A percentile compares a stretch with the other conserved stretches of the same genome.
Conservation (phyloP, 768 basidiomycete genomes). For the Asterophora parasitica region DNA sequence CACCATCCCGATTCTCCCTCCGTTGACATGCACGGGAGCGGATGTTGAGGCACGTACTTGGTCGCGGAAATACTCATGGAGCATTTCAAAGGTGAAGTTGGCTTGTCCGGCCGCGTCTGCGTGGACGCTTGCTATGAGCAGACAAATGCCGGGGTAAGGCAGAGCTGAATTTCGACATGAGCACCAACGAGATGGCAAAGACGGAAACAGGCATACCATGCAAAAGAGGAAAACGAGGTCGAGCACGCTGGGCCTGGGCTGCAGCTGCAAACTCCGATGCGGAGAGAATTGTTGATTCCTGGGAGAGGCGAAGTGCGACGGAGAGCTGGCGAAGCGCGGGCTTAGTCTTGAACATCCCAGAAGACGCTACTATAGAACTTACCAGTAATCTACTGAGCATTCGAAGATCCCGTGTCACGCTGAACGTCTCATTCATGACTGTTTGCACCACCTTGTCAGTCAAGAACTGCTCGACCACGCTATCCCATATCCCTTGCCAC, state of each 20-base stretch:
- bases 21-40: slow-evolving; percentile 71
- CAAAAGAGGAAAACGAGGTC: slow-evolving; percentile 47
- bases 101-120: slow-evolving; percentile 71
- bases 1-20: slow-evolving; percentile 73
- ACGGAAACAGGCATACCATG: slow-evolving; percentile 38
- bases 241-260: slow-evolving; percentile 49
- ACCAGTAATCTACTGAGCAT: slow-evolving; percentile 60
- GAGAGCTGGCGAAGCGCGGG: slow-evolving; percentile 31
- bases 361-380: slow-evolving; percentile 17
- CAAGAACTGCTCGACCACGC: slow-evolving; percentile 53
- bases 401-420: slow-evolving; percentile 55
- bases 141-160: slow-evolving; percentile 73
- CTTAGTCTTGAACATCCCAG: background rate
- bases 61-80: slow-evolving; percentile 72
- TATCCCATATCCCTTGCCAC: slow-evolving; percentile 61
- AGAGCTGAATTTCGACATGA: slow-evolving; percentile 40
- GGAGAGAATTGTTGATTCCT: slow-evolving; percentile 51
- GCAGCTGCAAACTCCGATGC: slow-evolving; percentile 37
- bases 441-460: slow-evolving; percentile 40
- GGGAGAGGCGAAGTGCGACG: slow-evolving; percentile 41
- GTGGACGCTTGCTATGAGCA: slow-evolving; percentile 84
- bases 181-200: background rate
- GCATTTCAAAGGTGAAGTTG: slow-evolving; percentile 87
- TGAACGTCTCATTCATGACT: slow-evolving; percentile 53
- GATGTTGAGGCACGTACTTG: slow-evolving; percentile 68